Conservation (phyloP, 2,329 filamentous ascomycete species). For the Pseudocercospora musae region DNA sequence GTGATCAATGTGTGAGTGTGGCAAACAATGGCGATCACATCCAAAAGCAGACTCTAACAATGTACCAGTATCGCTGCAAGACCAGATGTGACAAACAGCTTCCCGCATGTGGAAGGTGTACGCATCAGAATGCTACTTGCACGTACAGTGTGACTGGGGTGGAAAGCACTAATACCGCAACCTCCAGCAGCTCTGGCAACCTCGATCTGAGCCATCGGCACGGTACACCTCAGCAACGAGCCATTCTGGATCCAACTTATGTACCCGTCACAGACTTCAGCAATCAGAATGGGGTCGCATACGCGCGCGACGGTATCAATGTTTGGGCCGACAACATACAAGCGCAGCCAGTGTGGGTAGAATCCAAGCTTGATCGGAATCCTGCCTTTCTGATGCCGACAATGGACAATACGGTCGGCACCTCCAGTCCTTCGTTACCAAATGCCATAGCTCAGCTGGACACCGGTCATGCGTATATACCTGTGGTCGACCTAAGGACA, state of each 20-base stretch:
- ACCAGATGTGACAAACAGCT: neutral
- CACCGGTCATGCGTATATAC: neutral
- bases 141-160: neutral
- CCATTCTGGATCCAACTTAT: neutral
- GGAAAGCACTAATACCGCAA: neutral
- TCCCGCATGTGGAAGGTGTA: neutral
- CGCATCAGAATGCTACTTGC: neutral
- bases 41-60: neutral
- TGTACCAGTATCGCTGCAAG: constrained; percentile 1
- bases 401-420: neutral
- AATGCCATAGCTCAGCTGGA: neutral
- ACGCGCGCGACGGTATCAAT: neutral
- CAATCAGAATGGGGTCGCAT: neutral
- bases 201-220: neutral
- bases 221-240: neutral
- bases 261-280: neutral
- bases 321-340: neutral
- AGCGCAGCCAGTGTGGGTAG: neutral
- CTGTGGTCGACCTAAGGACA: neutral
- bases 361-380: neutral
- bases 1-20: constrained; percentile 5
- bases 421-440: neutral
- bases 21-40: neutral
- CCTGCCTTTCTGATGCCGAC: neutral
- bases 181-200: neutral